Evolutionary conservation across 2,329 filamentous ascomycete genomes (phyloP), one percentile per base, ranked within the genome.

Genomic region (Alternaria ethzedia): DNA sequence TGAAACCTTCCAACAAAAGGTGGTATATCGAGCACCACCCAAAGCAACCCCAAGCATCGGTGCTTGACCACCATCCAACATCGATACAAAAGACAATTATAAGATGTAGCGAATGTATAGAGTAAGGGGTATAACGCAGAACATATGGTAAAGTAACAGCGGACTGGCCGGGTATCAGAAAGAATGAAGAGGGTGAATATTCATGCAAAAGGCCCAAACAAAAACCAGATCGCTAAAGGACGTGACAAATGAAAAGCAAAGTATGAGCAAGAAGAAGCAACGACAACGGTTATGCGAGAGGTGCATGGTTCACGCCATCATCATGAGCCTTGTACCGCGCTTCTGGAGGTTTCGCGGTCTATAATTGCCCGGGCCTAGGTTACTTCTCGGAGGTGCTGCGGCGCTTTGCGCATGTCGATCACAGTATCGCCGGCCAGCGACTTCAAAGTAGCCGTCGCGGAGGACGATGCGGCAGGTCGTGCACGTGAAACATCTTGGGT

Each of bases 371-470:
- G 82, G 80, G 43, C 80, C 81, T 7, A 80, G 78, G 61, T 70
- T 76, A 70, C 65, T 79, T 66, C 71, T 79, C 65, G 69, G 79
- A 70, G 69, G 81, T 72, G 65, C 77, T 47, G 81, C 82, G n/a
- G 83, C 84, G 59, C 85, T 83, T 78, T 89, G 90, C 5, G 94
- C 94, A 77, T 98, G 94, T 47, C 90, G 88, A 80, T 98, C 95
- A 79, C 95, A 99, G 77, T 91, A 97, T 0, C 91, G 88, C 47
- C 84, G 86, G 23, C 92, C 92, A 44, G 88, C 89, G 70, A 97
- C 90, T 78, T 98, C 94, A 73, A 96, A 97, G 79, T 98, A 98
- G 65, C 96, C 95, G 47, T 95, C 90, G 20, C 87, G 86, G 12
- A 98, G 84, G 3, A 90, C 88, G 50, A 88, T 81, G 30, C 89